Evolutionary conservation across 164 flowering plant genomes (phyloP).

Genomic region (Magnolia kwangsiensis): DNA sequence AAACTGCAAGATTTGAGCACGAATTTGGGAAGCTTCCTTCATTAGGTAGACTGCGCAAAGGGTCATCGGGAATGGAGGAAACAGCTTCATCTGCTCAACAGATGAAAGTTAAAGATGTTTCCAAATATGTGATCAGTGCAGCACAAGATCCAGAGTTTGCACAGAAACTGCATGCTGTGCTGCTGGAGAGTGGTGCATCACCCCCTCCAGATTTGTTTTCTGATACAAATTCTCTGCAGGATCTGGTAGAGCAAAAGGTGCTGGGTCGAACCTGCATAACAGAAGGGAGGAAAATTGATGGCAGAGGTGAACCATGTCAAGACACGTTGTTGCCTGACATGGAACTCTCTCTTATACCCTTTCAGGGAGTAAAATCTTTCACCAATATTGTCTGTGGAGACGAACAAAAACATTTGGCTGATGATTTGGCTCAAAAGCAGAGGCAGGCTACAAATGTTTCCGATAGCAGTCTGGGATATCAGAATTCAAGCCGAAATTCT

Average conservation of each 20-base stretch:
- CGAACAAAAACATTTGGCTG: conserved; percentile 15
- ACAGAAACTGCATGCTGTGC: conserved; percentile 76
- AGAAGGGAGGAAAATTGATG: conserved; percentile 18
- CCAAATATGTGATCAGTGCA: conserved; percentile 75
- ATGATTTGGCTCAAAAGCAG: conserved; percentile 13
- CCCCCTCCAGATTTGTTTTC: conserved; percentile 69
- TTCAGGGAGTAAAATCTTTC: conserved; percentile 17
- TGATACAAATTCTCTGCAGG: conserved; percentile 33
- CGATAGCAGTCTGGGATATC: background rate
- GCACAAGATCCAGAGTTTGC: conserved; percentile 88
- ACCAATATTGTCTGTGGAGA: conserved; percentile 13
- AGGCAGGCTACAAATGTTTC: conserved; percentile 8
- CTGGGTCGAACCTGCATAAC: conserved; percentile 21
- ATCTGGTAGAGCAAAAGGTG: conserved; percentile 25
- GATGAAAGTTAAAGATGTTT: conserved; percentile 70
- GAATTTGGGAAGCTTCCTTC: conserved; percentile 54
- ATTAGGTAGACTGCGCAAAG: conserved; percentile 29
- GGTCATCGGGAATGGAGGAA: conserved; percentile 28
- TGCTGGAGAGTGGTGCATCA: conserved; percentile 77
- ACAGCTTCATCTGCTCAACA: conserved; percentile 57
- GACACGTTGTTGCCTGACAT: conserved; percentile 15
- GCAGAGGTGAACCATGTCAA: conserved; percentile 9
- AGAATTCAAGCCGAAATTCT: conserved; percentile 4
- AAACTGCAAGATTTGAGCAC: conserved; percentile 45
- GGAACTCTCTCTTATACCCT: conserved; percentile 30